Evolutionary conservation across 345 rosid genomes (phyloP), one percentile per base, ranked within the genome.

Genomic region (Acer campestre): DNA sequence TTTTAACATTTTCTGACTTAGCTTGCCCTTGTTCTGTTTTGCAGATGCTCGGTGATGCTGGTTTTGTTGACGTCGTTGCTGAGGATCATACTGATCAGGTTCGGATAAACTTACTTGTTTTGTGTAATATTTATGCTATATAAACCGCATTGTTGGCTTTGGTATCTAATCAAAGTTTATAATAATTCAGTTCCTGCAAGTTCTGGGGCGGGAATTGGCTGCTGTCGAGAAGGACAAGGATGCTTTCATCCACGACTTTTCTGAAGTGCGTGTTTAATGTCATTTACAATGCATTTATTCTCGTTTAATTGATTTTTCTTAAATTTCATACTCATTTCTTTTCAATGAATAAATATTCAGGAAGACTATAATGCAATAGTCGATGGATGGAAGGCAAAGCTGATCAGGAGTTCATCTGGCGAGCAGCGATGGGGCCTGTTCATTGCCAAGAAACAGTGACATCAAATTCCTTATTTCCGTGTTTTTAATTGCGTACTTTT

Each of bases 1-100:
- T 35, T 25, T 46, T 68, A 31, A 16, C 75, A 38, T 14, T 67
- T 75, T 44, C 42, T 49, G 14, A 78, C 48, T 29, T 56, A 49
- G 22, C 35, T n/a, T 65, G 10, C 38, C 77, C 5, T 77, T 67
- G 11, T 70, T 20, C 12, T 2, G n/a, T 51, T 69, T 27, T 12
- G 13, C 80, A 94, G 98, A 93, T 94, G 97, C 97, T 94, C 25
- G 75, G 58, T 66, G 91, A 91, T 88, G 94, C 98, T 80, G 98
- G 99, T 51, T 97, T 97, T 77, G 77, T 73, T 17, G 91, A 90
- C 18, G 95, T 94, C 44, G 44, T 82, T 66, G 97, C 92, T 0
- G 98, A 94, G 84, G 98, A 94, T 74, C 88, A 93, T 74, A 94
- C 98, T 10, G 86, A 89, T 70, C 98, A 91, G 92, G 99, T 96